phyloP scores from a whole-genome alignment of 352 stramenopile genomes.

The Globisporangium nodosum region DNA sequence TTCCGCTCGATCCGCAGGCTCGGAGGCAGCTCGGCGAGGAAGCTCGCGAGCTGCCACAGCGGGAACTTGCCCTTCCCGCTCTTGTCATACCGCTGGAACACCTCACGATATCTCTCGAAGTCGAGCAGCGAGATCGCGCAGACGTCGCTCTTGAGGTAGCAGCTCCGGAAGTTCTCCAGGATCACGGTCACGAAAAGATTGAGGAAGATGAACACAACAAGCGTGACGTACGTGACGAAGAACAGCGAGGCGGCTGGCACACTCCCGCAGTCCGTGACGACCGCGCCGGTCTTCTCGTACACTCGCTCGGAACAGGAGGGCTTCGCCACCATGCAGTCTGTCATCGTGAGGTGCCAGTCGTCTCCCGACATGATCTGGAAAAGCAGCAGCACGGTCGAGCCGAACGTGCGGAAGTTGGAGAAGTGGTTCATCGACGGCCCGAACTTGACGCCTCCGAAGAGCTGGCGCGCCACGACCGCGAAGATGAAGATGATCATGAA shows the following conservation, averaged over 20 bases:
- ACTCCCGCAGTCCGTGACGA: constrained; percentile 63
- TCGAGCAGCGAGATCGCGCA: constrained; percentile 70
- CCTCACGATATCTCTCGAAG: constrained; percentile 67
- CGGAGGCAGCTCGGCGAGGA: constrained; percentile 48
- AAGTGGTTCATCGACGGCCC: constrained; percentile 57
- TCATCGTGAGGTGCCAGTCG: constrained; percentile 81
- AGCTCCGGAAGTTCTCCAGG: constrained; percentile 77
- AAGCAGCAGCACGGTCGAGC: constrained; percentile 53
- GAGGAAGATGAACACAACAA: constrained; percentile 79
- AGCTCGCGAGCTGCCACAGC: constrained; percentile 58
- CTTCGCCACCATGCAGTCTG: constrained; percentile 58
- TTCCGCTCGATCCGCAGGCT: constrained; percentile 40
- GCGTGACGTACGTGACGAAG: constrained; percentile 68
- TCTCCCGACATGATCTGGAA: constrained; percentile 83
- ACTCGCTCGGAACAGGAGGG: constrained; percentile 53
- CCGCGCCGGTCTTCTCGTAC: constrained; percentile 20
- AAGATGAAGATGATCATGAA: constrained; percentile 85
- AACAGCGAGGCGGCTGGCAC: constrained; percentile 36
- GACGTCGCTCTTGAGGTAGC: constrained; percentile 72
- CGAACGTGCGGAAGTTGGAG: constrained; percentile 68
- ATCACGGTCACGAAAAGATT: constrained; percentile 83
- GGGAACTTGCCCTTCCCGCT: constrained; percentile 49
- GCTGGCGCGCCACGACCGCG: constrained; percentile 60
- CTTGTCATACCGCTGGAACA: constrained; percentile 61
- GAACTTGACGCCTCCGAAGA: constrained; percentile 61